Conservation (phyloP, 2,329 filamentous ascomycete genomes). For the Plectosphaerella plurivora region DNA sequence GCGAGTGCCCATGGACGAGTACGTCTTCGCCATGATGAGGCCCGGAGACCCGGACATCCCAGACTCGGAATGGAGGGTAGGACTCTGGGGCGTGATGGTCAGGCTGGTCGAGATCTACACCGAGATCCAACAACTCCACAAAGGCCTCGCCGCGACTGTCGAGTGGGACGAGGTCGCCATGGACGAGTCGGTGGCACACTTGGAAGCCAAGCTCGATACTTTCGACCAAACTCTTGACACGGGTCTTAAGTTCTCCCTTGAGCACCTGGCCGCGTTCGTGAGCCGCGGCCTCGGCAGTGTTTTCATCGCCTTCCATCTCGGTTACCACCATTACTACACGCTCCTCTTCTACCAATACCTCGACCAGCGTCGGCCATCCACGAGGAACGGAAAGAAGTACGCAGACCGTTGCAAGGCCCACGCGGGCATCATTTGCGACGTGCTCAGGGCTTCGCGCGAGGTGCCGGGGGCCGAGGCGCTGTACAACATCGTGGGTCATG, state of each 20-base stretch:
- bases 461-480: conserved; percentile 18
- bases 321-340: conserved; percentile 27
- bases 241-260: conserved; percentile 14
- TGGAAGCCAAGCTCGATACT: conserved; percentile 14
- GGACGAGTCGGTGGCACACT: conserved; percentile 13
- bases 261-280: conserved; percentile 20
- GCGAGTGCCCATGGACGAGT: not conserved
- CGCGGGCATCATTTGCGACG: conserved; percentile 21
- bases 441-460: conserved; percentile 20
- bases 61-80: conserved; percentile 17
- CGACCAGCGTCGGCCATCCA: conserved; percentile 21
- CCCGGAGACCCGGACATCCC: conserved; percentile 13
- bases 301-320: conserved; percentile 28
- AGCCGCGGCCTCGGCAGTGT: conserved; percentile 20
- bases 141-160: conserved; percentile 17
- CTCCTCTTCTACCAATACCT: conserved; percentile 28
- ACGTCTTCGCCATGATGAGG: conserved; percentile 16
- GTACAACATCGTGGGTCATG: conserved; percentile 28
- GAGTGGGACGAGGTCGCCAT: conserved; percentile 23
- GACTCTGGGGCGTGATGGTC: conserved; percentile 27
- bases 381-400: conserved; percentile 21
- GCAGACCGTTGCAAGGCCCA: conserved; percentile 23
- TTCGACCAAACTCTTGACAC: conserved; percentile 18
- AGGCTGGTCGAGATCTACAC: conserved; percentile 23
- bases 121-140: conserved; percentile 25